Evolutionary conservation across 495 filamentous ascomycete genomes (phyloP).

Genomic region (Aspergillus kassunensis): DNA sequence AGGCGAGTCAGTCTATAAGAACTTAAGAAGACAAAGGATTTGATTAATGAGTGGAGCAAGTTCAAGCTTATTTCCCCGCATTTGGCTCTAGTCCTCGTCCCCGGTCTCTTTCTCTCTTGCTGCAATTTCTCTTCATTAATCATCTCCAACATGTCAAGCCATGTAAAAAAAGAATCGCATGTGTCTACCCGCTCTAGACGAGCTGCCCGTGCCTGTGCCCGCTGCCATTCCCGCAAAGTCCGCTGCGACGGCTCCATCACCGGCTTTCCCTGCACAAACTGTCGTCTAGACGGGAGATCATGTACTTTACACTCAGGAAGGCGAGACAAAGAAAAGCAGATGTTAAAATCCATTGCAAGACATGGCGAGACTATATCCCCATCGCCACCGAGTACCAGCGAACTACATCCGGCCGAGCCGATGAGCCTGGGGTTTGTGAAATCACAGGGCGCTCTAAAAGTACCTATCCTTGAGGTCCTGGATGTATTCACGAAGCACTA

Average conservation of each 20-base stretch:
- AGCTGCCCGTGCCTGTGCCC: constrained; percentile 12
- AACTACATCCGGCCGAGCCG: neutral
- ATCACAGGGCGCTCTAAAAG: constrained; percentile 5
- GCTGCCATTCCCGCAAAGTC: constrained; percentile 16
- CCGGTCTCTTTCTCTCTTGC: neutral
- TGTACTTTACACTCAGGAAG: constrained; percentile 13
- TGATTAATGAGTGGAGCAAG: too few species aligned
- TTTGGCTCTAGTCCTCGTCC: neutral
- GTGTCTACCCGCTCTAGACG: constrained; percentile 6
- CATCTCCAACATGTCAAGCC: neutral
- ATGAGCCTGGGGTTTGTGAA: constrained; percentile 1
- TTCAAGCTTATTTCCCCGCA: constrained; percentile 11
- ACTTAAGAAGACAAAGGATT: neutral
- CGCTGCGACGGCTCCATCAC: constrained; percentile 19
- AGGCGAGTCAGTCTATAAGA: too few species aligned
- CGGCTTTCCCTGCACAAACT: constrained; percentile 20
- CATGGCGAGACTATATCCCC: neutral
- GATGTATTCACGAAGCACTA: constrained; percentile 14
- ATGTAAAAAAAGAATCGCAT: neutral
- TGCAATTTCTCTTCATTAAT: neutral
- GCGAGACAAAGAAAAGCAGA: constrained; percentile 11
- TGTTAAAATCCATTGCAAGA: constrained; percentile 1
- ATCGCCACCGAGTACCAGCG: neutral
- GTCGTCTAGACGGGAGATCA: constrained; percentile 12
- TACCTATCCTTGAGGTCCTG: constrained; percentile 9